These are phyloP conservation scores for Phalaenopsis hybrid DNA, from an alignment of 116 monocot species.

Conservation along the genomic window DNA sequence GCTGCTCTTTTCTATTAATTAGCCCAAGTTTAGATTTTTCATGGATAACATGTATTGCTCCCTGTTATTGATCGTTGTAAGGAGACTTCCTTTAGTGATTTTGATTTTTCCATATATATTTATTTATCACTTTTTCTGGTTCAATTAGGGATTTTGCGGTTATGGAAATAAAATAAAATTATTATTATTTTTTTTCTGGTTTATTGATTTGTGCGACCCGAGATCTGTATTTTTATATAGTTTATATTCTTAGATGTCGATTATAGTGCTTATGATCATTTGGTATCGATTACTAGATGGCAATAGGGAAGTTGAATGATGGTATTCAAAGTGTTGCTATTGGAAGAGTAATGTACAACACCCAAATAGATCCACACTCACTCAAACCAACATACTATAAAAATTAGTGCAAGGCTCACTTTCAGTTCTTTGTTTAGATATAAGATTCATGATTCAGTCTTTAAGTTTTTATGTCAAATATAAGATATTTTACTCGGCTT, in stretches of 20 bases:
- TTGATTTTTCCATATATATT: not conserved
- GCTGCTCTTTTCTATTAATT: conserved; percentile 1
- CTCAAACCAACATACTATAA: no score
- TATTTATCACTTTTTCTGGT: not conserved
- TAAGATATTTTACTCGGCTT: not conserved
- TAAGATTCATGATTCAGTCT: not conserved
- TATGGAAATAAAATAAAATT: not conserved
- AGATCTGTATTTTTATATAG: not conserved
- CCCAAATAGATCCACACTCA: no score
- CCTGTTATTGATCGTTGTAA: not conserved
- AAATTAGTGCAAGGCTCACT: no score
- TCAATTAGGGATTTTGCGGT: not conserved
- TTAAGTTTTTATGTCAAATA: not conserved
- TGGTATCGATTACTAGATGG: not conserved
- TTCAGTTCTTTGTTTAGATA: not conserved
- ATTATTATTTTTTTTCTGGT: not conserved
- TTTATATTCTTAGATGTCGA: not conserved
- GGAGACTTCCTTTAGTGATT: not conserved
- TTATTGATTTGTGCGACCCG: not conserved
- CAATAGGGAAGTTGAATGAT: not conserved
- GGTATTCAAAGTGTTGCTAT: not conserved
- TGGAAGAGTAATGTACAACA: no score
- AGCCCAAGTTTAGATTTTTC: not conserved
- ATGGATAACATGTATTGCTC: not conserved
- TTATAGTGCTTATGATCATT: not conserved